A percentile compares a stretch with the other conserved stretches of the same genome.
phyloP scores from a whole-genome alignment of 108 stramenopile species.

The Epithemia pelagica region DNA sequence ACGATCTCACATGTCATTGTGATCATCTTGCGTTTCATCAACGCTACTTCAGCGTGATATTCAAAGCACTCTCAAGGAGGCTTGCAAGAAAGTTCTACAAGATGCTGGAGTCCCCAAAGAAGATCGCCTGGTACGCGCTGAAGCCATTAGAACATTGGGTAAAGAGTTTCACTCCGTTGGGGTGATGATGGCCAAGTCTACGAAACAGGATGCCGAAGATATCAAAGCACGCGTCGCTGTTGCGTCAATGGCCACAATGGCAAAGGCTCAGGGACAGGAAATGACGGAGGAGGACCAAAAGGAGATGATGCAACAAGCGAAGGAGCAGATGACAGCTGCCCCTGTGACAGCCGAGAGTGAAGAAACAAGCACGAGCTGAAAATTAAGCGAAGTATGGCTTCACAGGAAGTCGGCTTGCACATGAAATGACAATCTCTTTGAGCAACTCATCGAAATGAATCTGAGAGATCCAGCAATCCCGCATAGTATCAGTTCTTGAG shows the following conservation, averaged over 20 bases:
- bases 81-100: slow-evolving; percentile 69
- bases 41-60: slow-evolving; percentile 78
- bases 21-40: too few relatives aligned
- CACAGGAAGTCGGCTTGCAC: too few relatives aligned
- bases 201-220: slow-evolving; percentile 30
- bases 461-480: too few relatives aligned
- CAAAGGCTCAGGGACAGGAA: slow-evolving; percentile 89
- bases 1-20: too few relatives aligned
- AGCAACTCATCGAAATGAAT: too few relatives aligned
- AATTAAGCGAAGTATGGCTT: too few relatives aligned
- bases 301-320: slow-evolving; percentile 63
- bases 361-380: not conserved
- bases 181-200: slow-evolving; percentile 37
- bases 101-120: slow-evolving; percentile 50
- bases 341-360: not conserved
- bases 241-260: slow-evolving; percentile 86
- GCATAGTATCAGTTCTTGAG: too few relatives aligned
- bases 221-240: slow-evolving; percentile 79
- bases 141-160: slow-evolving; percentile 66
- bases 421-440: too few relatives aligned
- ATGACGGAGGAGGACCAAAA: slow-evolving; percentile 74
- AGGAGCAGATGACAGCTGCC: not conserved
- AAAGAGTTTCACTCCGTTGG: slow-evolving; percentile 59
- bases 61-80: slow-evolving; percentile 58
- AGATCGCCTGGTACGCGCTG: slow-evolving; percentile 56